phyloP scores from a whole-genome alignment of 2,329 filamentous ascomycete genomes.

The Aspergillus pseudoglaucus region DNA sequence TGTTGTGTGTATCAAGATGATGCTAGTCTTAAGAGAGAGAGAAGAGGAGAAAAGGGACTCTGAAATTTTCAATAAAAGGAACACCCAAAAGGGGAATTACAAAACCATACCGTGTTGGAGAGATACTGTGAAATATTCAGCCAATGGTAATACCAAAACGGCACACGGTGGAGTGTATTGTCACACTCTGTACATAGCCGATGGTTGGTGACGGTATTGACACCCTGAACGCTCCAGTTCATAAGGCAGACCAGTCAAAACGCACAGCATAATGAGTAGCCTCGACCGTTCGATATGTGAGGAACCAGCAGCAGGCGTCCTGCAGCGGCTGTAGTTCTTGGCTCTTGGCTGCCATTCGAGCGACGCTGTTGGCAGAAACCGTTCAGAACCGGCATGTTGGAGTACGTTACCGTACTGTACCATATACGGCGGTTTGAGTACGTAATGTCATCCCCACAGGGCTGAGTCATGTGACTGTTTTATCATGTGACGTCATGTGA shows the following conservation, averaged over 20 bases:
- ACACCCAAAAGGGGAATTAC: not conserved
- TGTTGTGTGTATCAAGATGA: not conserved
- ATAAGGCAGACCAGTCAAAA: not conserved
- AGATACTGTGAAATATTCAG: not conserved
- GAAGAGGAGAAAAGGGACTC: not conserved
- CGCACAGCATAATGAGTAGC: no score
- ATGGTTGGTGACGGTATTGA: not conserved
- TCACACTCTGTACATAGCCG: not conserved
- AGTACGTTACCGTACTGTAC: not conserved
- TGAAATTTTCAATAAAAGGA: not conserved
- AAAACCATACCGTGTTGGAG: not conserved
- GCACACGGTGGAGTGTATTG: not conserved
- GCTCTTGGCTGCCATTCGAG: not conserved
- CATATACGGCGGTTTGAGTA: not conserved
- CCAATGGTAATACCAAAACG: not conserved
- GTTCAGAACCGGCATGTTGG: no score
- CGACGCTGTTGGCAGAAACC: no score
- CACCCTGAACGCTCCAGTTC: not conserved
- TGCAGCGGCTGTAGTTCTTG: not conserved
- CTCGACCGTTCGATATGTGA: no score
- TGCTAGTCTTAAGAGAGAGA: not conserved
- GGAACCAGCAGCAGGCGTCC: no score
- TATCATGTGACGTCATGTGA: not conserved
- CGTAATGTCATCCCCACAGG: slow-evolving; percentile 2
- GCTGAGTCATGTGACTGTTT: slow-evolving; percentile 11